These are phyloP conservation scores for Cordyceps farinosa DNA, from an alignment of 2,329 filamentous ascomycete species.

Conservation along the genomic window DNA sequence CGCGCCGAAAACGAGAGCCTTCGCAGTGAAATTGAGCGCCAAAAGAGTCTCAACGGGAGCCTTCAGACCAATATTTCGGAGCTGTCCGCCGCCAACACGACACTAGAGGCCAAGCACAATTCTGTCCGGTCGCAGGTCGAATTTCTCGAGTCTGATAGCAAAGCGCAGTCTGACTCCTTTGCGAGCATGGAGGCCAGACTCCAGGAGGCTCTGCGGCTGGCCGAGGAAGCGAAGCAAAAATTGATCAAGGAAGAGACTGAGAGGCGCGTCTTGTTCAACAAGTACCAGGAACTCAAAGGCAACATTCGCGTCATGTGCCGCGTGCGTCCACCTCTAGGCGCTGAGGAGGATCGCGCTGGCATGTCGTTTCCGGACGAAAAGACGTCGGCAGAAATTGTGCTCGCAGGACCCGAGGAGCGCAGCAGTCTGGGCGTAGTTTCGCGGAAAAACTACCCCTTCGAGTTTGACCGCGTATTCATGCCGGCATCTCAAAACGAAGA, in stretches of 20 bases:
- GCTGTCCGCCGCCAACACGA: constrained; percentile 57
- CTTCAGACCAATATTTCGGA: constrained; percentile 54
- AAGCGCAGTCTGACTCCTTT: constrained; percentile 84
- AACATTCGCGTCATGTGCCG: constrained; percentile 98
- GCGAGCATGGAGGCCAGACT: constrained; percentile 76
- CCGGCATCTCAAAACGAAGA: constrained; percentile 74
- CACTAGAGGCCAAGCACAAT: constrained; percentile 70
- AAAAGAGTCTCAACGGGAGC: constrained; percentile 58
- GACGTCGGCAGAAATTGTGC: constrained; percentile 80
- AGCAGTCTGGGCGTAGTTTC: constrained; percentile 73
- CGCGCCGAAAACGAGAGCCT: constrained; percentile 43
- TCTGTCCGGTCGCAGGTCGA: constrained; percentile 78
- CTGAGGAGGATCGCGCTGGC: constrained; percentile 64
- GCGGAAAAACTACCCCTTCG: constrained; percentile 78
- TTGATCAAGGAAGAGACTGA: constrained; percentile 88
- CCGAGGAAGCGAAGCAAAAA: constrained; percentile 71
- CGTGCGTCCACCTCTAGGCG: constrained; percentile 69
- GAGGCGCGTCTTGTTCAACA: constrained; percentile 89
- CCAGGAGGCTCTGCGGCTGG: constrained; percentile 69
- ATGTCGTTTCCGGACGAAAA: constrained; percentile 79
- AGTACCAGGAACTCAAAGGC: constrained; percentile 94
- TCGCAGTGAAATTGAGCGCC: constrained; percentile 53
- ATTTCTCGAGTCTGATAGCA: constrained; percentile 84
- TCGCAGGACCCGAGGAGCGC: constrained; percentile 79
- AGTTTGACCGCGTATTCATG: constrained; percentile 89